phyloP scores from a whole-genome alignment of 495 filamentous ascomycete genomes.

The Penicillium antarcticum region DNA sequence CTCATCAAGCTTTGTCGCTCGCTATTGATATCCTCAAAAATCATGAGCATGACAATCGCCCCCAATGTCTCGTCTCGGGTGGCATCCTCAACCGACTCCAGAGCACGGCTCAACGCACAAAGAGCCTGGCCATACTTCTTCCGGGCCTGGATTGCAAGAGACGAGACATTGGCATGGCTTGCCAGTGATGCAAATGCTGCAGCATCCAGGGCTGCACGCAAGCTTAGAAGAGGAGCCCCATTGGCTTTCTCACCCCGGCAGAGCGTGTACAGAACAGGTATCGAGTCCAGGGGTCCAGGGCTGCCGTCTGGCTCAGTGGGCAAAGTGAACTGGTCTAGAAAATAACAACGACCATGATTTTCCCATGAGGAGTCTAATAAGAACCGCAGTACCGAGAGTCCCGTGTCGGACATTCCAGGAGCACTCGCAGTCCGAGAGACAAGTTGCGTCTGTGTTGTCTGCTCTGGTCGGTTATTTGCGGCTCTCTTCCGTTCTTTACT shows the following conservation, averaged over 20 bases:
- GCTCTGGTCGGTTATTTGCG: background rate
- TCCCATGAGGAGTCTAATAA: conserved; percentile 9
- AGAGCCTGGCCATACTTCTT: no score
- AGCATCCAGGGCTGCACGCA: conserved; percentile 13
- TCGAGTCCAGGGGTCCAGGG: conserved; percentile 10
- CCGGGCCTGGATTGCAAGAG: no score
- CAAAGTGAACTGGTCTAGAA: conserved; percentile 15
- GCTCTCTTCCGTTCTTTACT: background rate
- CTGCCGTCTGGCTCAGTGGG: conserved; percentile 6
- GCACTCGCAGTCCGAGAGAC: background rate
- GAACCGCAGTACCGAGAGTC: background rate
- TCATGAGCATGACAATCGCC: no score
- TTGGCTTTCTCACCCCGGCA: conserved; percentile 5
- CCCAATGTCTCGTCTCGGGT: no score
- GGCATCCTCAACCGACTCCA: no score
- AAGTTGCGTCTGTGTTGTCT: background rate
- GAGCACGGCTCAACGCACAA: no score
- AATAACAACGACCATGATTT: conserved; percentile 14
- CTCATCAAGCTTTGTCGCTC: no score
- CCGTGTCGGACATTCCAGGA: background rate
- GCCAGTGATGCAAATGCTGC: no score
- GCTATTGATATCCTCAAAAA: no score
- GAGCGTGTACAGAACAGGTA: conserved; percentile 13
- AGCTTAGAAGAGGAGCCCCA: conserved; percentile 2
- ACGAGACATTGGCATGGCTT: no score